A percentile compares a stretch with the other conserved stretches of the same genome.
Conservation (phyloP, 208 protist genomes). For the Angomonas desouzai region DNA sequence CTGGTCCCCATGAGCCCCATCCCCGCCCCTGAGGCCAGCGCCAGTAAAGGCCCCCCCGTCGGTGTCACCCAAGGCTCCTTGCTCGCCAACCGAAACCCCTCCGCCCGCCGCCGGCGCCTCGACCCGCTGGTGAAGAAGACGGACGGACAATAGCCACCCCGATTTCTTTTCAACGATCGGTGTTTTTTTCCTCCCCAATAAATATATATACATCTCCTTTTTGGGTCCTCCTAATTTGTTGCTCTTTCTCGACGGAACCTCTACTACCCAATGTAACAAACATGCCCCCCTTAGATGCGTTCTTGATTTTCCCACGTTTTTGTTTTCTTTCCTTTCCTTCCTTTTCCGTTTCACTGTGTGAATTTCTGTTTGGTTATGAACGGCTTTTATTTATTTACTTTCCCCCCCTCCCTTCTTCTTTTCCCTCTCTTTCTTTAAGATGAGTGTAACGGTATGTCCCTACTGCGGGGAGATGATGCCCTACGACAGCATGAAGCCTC, state of each 20-base stretch:
- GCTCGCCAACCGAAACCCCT: background rate
- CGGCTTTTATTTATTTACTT: no score
- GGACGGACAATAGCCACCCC: background rate
- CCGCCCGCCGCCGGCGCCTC: background rate
- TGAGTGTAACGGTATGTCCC: slow-evolving; percentile 34
- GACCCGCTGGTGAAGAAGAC: background rate
- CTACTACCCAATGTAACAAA: background rate
- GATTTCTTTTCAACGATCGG: no score
- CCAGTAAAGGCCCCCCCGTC: background rate
- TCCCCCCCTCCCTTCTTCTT: background rate
- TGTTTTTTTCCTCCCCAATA: no score
- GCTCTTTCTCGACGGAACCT: background rate
- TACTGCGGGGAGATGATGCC: slow-evolving; percentile 38
- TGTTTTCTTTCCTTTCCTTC: no score
- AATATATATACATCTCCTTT: no score
- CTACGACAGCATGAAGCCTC: slow-evolving; percentile 28
- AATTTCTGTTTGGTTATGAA: no score
- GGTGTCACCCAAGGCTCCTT: background rate
- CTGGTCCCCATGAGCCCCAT: background rate
- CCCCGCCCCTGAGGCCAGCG: background rate
- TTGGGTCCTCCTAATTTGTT: background rate
- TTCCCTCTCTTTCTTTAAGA: slow-evolving; percentile 18
- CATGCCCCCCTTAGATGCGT: no score
- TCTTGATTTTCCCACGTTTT: no score
- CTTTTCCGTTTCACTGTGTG: background rate